Evolutionary conservation across 257 asterid species (phyloP), one percentile per base, ranked within the genome.

Genomic region (Coffea eugenioides): DNA sequence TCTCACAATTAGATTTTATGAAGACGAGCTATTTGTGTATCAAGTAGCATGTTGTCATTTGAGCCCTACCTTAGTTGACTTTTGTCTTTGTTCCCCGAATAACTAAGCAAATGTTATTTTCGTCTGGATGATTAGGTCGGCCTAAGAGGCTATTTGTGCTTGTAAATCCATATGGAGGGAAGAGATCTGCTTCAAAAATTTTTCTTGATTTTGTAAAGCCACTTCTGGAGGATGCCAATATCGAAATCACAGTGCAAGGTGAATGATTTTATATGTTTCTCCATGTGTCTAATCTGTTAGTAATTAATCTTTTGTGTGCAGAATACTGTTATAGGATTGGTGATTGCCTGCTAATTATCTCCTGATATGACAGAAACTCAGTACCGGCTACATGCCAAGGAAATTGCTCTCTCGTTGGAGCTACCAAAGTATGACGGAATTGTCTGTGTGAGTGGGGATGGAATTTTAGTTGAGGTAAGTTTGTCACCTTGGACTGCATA

Each of bases 401-500:
- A 96, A 87, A 85, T 90, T 57, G 91, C 78, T 85, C 90, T 84
- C 75, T 82, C 90, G 0, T 78, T 94, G 84, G 98, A 96, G 87
- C 87, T 96, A 54, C 80, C 81, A 20, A 85, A 85, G 76, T 92
- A 90, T 51, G 97, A 96, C 74, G 99, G 99, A 66, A 88, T 96
- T 81, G 88, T 96, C 77, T 96, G 99, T 79, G 95, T 92, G 70
- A 96, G 99, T 21, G 99, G 99, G 52, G 99, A 96, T 54, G 99
- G 99, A 45, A 75, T 92, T 86, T 79, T 96, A 54, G 99, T 94
- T 82, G 99, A 96, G 98, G 99, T 94, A 69, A 81, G 92, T 82
- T 82, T 80, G 66, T 83, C 76, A 65, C 74, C 74, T 25, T 71
- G 25, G 1, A 31, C 49, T 21, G 76, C 43, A 39, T 39, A 39